Conservation (phyloP, 2,329 filamentous ascomycete genomes). For the Colletotrichum sp. region DNA sequence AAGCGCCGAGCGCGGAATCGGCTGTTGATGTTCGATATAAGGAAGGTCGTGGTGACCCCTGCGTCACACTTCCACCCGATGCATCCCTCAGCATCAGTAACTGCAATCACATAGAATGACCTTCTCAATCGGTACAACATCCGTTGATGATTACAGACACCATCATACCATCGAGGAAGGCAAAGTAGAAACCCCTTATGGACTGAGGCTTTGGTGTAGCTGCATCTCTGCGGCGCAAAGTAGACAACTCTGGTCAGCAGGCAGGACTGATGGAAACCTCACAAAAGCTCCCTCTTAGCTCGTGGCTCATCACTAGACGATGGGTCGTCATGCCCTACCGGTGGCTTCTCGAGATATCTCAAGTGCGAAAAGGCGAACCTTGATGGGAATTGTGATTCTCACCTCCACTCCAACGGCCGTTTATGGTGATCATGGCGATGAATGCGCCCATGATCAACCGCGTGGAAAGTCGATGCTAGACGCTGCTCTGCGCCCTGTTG, state of each 20-base stretch:
- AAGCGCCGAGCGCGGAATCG: background rate
- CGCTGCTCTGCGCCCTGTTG: background rate
- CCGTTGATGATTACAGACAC: background rate
- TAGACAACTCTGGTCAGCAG: background rate
- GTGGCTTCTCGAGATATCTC: background rate
- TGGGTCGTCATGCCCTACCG: background rate
- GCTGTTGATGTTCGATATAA: background rate
- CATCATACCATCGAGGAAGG: background rate
- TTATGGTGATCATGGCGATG: background rate
- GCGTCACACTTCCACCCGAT: background rate
- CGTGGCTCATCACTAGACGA: background rate
- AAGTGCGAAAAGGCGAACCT: background rate
- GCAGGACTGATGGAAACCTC: background rate
- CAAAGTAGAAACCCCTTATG: background rate
- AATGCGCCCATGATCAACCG: background rate
- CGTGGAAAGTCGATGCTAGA: background rate
- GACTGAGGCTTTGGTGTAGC: background rate
- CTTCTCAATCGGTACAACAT: background rate
- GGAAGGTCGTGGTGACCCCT: background rate
- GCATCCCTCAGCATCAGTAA: background rate
- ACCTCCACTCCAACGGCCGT: background rate
- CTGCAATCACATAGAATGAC: background rate
- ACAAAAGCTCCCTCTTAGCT: background rate
- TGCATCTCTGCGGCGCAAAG: background rate
- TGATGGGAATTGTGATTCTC: background rate